Evolutionary conservation across 2,329 filamentous ascomycete genomes (phyloP).

Genomic region (Emericellopsis cladophorae): DNA sequence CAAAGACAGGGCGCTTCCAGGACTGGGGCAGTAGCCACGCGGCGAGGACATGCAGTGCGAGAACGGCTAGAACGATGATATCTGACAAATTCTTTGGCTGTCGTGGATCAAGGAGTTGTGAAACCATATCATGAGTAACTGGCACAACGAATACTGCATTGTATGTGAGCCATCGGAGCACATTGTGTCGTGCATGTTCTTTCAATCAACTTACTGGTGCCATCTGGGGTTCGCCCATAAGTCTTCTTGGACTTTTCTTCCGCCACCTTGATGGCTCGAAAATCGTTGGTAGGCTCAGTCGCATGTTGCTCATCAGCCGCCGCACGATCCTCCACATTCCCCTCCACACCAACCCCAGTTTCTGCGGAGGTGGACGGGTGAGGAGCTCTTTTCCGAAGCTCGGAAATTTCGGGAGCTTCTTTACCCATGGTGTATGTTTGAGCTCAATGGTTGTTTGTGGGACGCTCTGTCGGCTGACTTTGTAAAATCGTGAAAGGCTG

Average conservation of each 20-base stretch:
- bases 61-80: conserved; percentile 62
- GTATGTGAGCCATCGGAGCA: conserved; percentile 1
- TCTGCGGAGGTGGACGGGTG: not conserved
- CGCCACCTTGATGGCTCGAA: too few species aligned
- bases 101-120: conserved; percentile 84
- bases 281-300: not conserved
- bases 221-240: conserved; percentile 81
- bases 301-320: not conserved
- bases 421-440: not conserved
- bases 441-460: not conserved
- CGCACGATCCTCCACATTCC: not conserved
- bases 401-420: not conserved
- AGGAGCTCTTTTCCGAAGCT: conserved; percentile 3
- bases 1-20: conserved; percentile 66
- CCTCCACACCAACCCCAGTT: too few species aligned
- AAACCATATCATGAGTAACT: conserved; percentile 97
- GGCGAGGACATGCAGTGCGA: conserved; percentile 61
- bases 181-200: not conserved
- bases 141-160: conserved; percentile 81
- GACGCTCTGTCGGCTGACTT: too few species aligned
- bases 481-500: not conserved
- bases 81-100: conserved; percentile 95
- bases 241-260: conserved; percentile 49
- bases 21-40: conserved; percentile 60
- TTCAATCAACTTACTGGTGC: conserved; percentile 55